A percentile compares a stretch with the other conserved stretches of the same genome.
Evolutionary conservation across 768 basidiomycete species (phyloP).

Genomic region (Mycena sanguinolenta): DNA sequence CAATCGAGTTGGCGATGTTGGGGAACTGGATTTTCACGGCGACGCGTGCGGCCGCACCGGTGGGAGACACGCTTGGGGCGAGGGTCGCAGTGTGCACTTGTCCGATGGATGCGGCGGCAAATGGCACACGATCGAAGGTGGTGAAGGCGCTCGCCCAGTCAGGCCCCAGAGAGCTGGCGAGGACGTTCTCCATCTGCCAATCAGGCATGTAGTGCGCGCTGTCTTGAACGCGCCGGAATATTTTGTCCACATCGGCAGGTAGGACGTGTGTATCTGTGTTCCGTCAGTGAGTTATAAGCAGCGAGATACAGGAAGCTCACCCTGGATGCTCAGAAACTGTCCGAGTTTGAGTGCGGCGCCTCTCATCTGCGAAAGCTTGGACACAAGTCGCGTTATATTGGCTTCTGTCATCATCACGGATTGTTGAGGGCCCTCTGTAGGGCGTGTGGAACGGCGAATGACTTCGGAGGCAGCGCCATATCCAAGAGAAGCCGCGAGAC

Average conservation of each 20-base stretch:
- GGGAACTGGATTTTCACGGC: constrained; percentile 97
- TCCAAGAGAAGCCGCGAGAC: constrained; percentile 89
- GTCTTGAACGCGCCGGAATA: constrained; percentile 93
- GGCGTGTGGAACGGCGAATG: constrained; percentile 72
- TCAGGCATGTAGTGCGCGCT: constrained; percentile 99
- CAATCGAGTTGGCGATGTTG: constrained; percentile 87
- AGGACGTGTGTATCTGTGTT: constrained; percentile 86
- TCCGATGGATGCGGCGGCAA: constrained; percentile 97
- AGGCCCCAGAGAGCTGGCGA: constrained; percentile 78
- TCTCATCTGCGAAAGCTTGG: constrained; percentile 94
- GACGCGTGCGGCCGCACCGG: constrained; percentile 67
- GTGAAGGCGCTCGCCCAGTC: constrained; percentile 81
- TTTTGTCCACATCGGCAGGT: constrained; percentile 87
- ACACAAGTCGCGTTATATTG: constrained; percentile 90
- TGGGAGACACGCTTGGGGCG: constrained; percentile 63
- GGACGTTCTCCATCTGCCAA: constrained; percentile 95
- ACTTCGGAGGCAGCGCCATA: constrained; percentile 93
- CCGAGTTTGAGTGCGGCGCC: constrained; percentile 97
- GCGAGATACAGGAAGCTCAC: constrained; percentile 39
- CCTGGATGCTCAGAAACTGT: constrained; percentile 98
- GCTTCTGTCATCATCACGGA: constrained; percentile 91
- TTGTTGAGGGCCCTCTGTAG: constrained; percentile 47
- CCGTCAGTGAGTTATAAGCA: neutral
- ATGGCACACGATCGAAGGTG: constrained; percentile 87
- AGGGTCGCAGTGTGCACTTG: constrained; percentile 91